Conservation (phyloP, 164 flowering plant species). For the Vitis riparia region DNA sequence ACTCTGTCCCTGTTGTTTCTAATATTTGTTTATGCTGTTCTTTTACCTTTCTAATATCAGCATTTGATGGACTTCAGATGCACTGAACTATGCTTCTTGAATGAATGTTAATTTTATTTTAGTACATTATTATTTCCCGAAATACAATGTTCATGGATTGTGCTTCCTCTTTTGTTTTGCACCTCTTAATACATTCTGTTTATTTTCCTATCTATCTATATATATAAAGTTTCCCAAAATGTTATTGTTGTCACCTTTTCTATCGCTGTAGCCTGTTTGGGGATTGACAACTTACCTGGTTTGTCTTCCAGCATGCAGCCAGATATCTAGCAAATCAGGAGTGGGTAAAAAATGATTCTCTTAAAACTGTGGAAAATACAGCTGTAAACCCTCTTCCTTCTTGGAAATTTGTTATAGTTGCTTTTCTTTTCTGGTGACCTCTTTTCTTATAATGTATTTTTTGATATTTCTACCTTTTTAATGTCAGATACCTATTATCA, state of each 20-base stretch:
- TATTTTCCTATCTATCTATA: too few relatives aligned
- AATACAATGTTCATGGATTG: too few relatives aligned
- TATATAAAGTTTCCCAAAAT: too few relatives aligned
- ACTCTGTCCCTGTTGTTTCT: neutral
- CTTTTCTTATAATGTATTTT: slow-evolving; percentile 1
- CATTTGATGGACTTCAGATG: too few relatives aligned
- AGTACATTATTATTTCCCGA: too few relatives aligned
- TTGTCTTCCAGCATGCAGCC: slow-evolving; percentile 86
- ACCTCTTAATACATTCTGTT: too few relatives aligned
- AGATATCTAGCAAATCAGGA: slow-evolving; percentile 98
- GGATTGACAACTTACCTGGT: neutral
- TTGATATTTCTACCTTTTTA: slow-evolving; percentile 6
- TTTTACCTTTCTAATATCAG: too few relatives aligned
- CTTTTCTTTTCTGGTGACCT: neutral
- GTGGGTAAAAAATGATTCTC: slow-evolving; percentile 95
- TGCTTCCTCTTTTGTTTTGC: too few relatives aligned
- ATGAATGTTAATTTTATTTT: too few relatives aligned
- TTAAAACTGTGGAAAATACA: slow-evolving; percentile 96
- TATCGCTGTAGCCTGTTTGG: neutral
- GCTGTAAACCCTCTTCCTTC: slow-evolving; percentile 59
- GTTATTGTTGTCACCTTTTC: neutral
- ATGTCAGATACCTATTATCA: slow-evolving; percentile 87
- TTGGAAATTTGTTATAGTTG: neutral
- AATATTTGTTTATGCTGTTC: neutral
- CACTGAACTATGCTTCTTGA: too few relatives aligned